phyloP scores from a whole-genome alignment of 2,329 filamentous ascomycete species.

The Fusarium mundagurra region DNA sequence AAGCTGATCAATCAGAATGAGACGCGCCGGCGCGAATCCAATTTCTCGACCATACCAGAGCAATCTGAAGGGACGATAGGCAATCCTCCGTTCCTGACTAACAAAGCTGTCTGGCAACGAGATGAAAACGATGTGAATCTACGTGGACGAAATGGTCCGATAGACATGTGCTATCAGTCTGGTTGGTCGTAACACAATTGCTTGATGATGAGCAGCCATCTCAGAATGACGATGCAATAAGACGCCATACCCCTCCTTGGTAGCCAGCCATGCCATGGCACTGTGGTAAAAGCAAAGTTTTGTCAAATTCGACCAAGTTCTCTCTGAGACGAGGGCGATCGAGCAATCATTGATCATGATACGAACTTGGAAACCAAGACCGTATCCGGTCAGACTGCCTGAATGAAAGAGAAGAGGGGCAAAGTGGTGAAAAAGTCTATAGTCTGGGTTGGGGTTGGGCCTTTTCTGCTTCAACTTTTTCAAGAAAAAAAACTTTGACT shows the following conservation, averaged over 20 bases:
- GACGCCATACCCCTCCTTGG: constrained; percentile 22
- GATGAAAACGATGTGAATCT: constrained; percentile 10
- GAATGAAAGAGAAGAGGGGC: constrained; percentile 21
- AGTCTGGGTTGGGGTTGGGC: constrained; percentile 22
- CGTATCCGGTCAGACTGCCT: constrained; percentile 11
- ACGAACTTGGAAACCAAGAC: neutral
- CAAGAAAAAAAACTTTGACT: constrained; percentile 13
- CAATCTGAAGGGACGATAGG: constrained; percentile 5
- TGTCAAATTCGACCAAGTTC: constrained; percentile 6
- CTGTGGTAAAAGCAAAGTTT: constrained; percentile 10
- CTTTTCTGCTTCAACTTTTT: constrained; percentile 8
- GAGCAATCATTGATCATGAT: constrained; percentile 23
- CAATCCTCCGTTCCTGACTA: constrained; percentile 35
- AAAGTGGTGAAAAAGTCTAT: constrained; percentile 32
- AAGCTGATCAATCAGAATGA: constrained; percentile 24
- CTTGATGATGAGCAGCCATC: constrained; percentile 40
- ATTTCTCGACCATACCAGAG: constrained; percentile 33
- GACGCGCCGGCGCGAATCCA: constrained; percentile 28
- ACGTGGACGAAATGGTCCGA: constrained; percentile 3
- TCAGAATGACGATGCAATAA: constrained; percentile 41
- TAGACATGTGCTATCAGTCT: constrained; percentile 8
- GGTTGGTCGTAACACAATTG: constrained; percentile 3
- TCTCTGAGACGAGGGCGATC: neutral
- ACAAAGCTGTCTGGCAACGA: constrained; percentile 20
- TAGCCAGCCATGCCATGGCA: neutral